phyloP scores from a whole-genome alignment of 2,329 filamentous ascomycete species.

The Pseudocercospora eumusae region DNA sequence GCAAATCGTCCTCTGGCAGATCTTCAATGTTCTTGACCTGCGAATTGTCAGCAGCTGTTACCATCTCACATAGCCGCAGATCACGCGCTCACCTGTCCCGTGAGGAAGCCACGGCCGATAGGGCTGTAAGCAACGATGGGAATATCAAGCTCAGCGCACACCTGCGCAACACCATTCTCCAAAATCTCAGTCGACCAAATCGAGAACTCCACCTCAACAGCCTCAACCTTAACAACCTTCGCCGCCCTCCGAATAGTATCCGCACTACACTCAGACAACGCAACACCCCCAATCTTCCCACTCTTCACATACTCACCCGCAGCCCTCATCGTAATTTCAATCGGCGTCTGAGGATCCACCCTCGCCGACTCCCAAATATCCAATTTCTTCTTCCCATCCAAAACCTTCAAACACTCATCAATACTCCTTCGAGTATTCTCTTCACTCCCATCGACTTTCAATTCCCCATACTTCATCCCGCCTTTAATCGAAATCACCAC shows the following conservation, averaged over 20 bases:
- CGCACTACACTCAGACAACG: slow-evolving; percentile 50
- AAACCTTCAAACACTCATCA: slow-evolving; percentile 48
- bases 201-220: slow-evolving; percentile 63
- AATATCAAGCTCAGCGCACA: slow-evolving; percentile 64
- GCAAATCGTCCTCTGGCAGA: slow-evolving; percentile 55
- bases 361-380: slow-evolving; percentile 53
- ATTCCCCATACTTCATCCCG: slow-evolving; percentile 40
- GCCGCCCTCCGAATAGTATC: slow-evolving; percentile 51
- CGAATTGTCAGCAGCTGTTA: not conserved
- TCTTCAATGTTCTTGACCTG: slow-evolving; percentile 54
- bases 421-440: slow-evolving; percentile 48
- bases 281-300: slow-evolving; percentile 50
- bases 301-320: slow-evolving; percentile 44
- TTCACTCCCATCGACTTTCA: slow-evolving; percentile 45
- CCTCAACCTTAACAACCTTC: slow-evolving; percentile 57
- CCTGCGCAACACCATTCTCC: slow-evolving; percentile 58
- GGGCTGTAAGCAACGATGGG: slow-evolving; percentile 73
- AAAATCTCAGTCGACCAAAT: slow-evolving; percentile 60
- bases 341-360: slow-evolving; percentile 47
- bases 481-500: slow-evolving; percentile 57
- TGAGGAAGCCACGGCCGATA: slow-evolving; percentile 63
- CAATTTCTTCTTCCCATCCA: slow-evolving; percentile 52
- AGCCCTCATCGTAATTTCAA: slow-evolving; percentile 49
- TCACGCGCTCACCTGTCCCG: slow-evolving; percentile 43
- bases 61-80: not conserved